A percentile compares a stretch with the other conserved stretches of the same genome.
phyloP scores from a whole-genome alignment of 2,329 filamentous ascomycete genomes.

The Aspergillus ochraceoroseus region DNA sequence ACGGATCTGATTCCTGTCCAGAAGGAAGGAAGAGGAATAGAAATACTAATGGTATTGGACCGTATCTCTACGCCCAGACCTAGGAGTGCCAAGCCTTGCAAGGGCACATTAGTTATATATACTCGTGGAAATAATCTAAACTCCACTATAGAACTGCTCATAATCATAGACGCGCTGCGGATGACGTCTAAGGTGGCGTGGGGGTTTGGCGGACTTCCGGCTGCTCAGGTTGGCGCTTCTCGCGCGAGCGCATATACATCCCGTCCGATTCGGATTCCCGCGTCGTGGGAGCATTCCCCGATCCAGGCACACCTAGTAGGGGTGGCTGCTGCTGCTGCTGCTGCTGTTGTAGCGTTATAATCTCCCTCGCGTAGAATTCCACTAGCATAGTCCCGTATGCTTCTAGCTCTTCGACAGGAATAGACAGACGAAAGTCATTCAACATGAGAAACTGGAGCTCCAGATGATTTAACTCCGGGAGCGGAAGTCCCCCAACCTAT shows the following conservation, averaged over 20 bases:
- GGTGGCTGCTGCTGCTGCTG: slow-evolving; percentile 39
- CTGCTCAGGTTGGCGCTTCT: slow-evolving; percentile 23
- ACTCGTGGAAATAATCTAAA: background rate
- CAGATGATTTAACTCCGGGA: slow-evolving; percentile 89
- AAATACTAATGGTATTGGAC: too few relatives aligned
- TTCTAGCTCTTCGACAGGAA: slow-evolving; percentile 91
- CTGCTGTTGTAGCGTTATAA: slow-evolving; percentile 64
- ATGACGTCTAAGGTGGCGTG: slow-evolving; percentile 29
- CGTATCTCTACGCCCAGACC: slow-evolving; percentile 1
- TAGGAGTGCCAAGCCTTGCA: background rate
- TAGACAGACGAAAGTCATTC: slow-evolving; percentile 90
- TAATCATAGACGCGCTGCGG: background rate
- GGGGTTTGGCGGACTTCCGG: slow-evolving; percentile 32
- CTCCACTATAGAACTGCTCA: background rate
- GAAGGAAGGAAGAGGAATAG: too few relatives aligned
- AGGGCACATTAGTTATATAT: too few relatives aligned
- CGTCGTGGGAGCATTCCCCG: slow-evolving; percentile 16
- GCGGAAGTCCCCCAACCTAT: slow-evolving; percentile 86
- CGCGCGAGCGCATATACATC: slow-evolving; percentile 34
- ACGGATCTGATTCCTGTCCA: too few relatives aligned
- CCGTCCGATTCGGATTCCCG: slow-evolving; percentile 25
- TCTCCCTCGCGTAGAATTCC: slow-evolving; percentile 92
- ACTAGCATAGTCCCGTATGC: slow-evolving; percentile 98
- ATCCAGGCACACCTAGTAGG: slow-evolving; percentile 19
- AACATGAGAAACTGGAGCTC: slow-evolving; percentile 92